Evolutionary conservation across 176 grass and related monocot genomes (phyloP).

Genomic region (Aegilops sharonensis): DNA sequence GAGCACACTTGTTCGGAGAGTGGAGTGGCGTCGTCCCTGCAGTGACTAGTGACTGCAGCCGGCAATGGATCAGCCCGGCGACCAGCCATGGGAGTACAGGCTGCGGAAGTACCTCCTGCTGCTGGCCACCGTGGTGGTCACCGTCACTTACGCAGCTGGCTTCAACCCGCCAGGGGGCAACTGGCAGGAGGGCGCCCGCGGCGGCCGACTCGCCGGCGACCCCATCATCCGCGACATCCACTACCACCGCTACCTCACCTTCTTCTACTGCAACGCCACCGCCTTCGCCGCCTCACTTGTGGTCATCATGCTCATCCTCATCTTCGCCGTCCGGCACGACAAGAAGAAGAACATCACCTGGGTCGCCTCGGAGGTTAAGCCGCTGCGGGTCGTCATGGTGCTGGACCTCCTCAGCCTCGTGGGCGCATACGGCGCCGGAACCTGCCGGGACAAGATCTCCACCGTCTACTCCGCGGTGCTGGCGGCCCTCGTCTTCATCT

Average conservation of each 20-base stretch:
- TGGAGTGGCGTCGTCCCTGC: too few relatives aligned
- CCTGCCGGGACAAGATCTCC: neutral
- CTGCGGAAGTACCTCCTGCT: too few relatives aligned
- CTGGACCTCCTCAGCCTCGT: slow-evolving; percentile 18
- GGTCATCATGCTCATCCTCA: slow-evolving; percentile 23
- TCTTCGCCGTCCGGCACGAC: neutral
- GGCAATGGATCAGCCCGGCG: neutral
- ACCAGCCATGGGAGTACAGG: too few relatives aligned
- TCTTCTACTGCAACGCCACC: slow-evolving; percentile 28
- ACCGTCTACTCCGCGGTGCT: neutral
- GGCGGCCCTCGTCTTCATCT: neutral
- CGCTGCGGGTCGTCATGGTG: neutral
- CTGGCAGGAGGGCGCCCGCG: neutral
- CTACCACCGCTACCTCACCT: neutral
- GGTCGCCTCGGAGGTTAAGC: neutral
- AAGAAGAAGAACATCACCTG: too few relatives aligned
- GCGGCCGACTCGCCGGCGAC: neutral
- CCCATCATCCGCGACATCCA: neutral
- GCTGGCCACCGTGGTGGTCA: too few relatives aligned
- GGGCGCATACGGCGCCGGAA: neutral
- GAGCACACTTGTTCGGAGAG: too few relatives aligned
- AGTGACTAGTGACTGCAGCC: neutral
- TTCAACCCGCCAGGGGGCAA: too few relatives aligned
- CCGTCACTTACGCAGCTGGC: too few relatives aligned
- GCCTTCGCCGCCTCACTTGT: neutral